Percentiles rank a stretch among this genome's conserved stretches.
These are phyloP conservation scores for Ascosphaera apis DNA, from an alignment of 2,329 filamentous ascomycete species.

Conservation along the genomic window DNA sequence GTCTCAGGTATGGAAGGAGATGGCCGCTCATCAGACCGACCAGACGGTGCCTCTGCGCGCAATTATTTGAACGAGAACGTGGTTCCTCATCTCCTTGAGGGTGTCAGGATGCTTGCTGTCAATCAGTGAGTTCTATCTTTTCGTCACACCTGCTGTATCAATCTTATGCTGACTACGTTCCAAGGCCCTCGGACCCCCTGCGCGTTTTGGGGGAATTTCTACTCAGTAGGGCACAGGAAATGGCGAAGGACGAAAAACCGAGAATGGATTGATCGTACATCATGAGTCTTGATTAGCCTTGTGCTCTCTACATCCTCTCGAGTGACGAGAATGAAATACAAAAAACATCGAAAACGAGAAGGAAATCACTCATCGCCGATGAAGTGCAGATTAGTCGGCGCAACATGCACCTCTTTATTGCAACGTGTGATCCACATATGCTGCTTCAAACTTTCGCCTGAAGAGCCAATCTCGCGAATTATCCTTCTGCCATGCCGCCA, in stretches of 20 bases:
- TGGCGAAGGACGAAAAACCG: neutral
- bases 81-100: constrained; percentile 44
- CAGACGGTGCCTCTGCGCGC: constrained; percentile 45
- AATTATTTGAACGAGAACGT: constrained; percentile 51
- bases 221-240: constrained; percentile 41
- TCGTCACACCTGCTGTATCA: neutral
- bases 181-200: constrained; percentile 43
- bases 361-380: too few species aligned
- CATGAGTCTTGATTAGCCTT: too few species aligned
- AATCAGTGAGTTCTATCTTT: constrained; percentile 35
- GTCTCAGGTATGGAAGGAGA: constrained; percentile 8
- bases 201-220: constrained; percentile 48
- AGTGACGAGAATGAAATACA: too few species aligned
- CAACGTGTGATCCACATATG: too few species aligned
- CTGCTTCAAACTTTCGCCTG: too few species aligned
- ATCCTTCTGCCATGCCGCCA: too few species aligned
- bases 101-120: constrained; percentile 49
- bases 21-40: constrained; percentile 12
- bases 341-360: too few species aligned
- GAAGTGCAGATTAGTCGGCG: too few species aligned
- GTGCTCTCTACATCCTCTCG: neutral
- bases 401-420: too few species aligned
- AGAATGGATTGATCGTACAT: neutral
- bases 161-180: neutral
- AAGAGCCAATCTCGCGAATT: too few species aligned